phyloP scores from a whole-genome alignment of 1,139 yeast genomes.

The Yamadazyma epiphylla region DNA sequence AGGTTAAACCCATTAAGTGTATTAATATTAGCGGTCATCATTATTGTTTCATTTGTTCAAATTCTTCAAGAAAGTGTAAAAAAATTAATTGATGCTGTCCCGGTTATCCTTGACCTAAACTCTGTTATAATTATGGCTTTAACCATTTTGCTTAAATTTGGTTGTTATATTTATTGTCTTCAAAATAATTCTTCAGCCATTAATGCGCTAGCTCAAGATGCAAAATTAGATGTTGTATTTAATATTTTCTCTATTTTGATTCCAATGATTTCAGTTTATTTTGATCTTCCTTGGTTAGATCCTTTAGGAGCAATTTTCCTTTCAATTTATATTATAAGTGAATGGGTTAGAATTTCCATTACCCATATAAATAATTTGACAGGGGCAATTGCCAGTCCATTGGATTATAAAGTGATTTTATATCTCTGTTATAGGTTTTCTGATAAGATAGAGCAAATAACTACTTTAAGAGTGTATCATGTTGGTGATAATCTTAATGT shows the following conservation, averaged over 20 bases:
- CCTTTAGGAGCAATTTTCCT: constrained; percentile 67
- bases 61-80: constrained; percentile 63
- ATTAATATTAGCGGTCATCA: constrained; percentile 66
- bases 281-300: constrained; percentile 63
- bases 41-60: constrained; percentile 68
- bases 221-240: constrained; percentile 72
- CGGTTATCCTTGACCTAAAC: constrained; percentile 48
- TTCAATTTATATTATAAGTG: constrained; percentile 57
- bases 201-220: constrained; percentile 80
- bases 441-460: constrained; percentile 59
- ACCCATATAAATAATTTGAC: constrained; percentile 74
- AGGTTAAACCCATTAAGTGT: constrained; percentile 79
- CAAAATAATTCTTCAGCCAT: constrained; percentile 64
- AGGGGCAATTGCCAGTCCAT: constrained; percentile 65
- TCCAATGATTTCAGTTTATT: constrained; percentile 56
- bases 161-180: constrained; percentile 64
- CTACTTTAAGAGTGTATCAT: constrained; percentile 69
- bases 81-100: constrained; percentile 26
- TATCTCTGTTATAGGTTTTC: constrained; percentile 71
- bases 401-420: constrained; percentile 62
- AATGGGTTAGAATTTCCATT: constrained; percentile 63
- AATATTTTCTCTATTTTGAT: constrained; percentile 65
- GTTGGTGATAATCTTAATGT: constrained; percentile 76
- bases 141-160: constrained; percentile 58
- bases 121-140: constrained; percentile 58